Evolutionary conservation across 345 rosid species (phyloP).

Genomic region (Kernera saxatilis): DNA sequence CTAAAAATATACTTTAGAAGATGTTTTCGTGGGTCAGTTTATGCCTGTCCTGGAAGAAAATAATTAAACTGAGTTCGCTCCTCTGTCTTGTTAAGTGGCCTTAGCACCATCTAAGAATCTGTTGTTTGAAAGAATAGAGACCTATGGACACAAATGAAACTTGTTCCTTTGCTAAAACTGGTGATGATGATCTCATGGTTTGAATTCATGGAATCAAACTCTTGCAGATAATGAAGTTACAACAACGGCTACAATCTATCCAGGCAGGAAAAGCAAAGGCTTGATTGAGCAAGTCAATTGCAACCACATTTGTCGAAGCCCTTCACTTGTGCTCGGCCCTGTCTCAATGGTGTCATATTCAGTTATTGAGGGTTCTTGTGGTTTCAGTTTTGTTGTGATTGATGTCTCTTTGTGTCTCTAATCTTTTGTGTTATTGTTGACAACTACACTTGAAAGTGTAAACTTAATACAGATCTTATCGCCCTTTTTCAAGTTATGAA

Average conservation of each 20-base stretch:
- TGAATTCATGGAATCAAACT: background rate
- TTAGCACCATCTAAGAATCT: background rate
- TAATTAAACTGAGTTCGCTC: background rate
- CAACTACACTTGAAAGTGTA: slow-evolving; percentile 1
- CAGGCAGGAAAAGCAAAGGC: slow-evolving; percentile 92
- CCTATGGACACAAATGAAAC: background rate
- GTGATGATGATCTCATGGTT: slow-evolving; percentile 7
- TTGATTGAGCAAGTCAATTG: slow-evolving; percentile 26
- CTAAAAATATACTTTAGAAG: background rate
- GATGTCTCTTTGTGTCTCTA: background rate
- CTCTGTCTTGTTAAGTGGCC: background rate
- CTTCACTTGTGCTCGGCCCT: background rate
- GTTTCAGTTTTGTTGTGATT: slow-evolving; percentile 18
- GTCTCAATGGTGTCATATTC: slow-evolving; percentile 6
- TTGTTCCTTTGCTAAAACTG: background rate
- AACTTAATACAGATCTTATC: slow-evolving; percentile 5
- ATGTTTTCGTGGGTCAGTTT: background rate
- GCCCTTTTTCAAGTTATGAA: slow-evolving; percentile 1
- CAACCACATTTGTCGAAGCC: slow-evolving; percentile 10
- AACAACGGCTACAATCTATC: slow-evolving; percentile 77
- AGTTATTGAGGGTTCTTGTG: slow-evolving; percentile 2
- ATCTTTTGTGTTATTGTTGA: background rate
- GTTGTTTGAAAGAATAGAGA: background rate
- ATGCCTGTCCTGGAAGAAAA: background rate
- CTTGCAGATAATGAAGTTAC: slow-evolving; percentile 70